phyloP scores from a whole-genome alignment of 257 asterid genomes.

The Plantago elongata region DNA sequence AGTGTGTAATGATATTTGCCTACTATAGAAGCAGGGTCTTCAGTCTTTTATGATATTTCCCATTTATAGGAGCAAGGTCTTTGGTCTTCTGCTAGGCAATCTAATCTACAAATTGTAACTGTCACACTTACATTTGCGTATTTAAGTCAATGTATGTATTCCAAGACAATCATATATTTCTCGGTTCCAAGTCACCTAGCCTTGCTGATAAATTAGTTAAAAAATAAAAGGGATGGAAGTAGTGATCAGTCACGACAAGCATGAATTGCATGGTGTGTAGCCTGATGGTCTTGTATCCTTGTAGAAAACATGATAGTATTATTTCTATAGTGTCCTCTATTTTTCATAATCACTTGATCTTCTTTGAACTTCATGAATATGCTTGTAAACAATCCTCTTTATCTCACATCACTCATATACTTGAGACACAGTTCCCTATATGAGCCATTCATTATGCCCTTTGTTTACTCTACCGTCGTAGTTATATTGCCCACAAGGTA shows the following conservation, averaged over 20 bases:
- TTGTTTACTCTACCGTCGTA: not conserved
- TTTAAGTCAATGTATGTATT: not conserved
- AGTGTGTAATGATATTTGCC: too few species aligned
- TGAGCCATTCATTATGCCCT: conserved; percentile 1
- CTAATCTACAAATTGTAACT: not conserved
- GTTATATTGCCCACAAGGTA: not conserved
- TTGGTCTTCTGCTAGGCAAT: too few species aligned
- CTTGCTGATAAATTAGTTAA: not conserved
- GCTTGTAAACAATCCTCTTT: not conserved
- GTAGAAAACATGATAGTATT: not conserved
- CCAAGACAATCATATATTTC: not conserved
- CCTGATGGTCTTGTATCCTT: not conserved
- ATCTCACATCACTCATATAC: too few species aligned
- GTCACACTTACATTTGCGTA: not conserved
- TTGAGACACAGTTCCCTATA: not conserved
- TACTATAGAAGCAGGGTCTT: too few species aligned
- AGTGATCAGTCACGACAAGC: not conserved
- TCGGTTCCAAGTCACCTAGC: not conserved
- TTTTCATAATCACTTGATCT: not conserved
- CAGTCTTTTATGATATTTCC: not conserved
- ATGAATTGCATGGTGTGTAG: not conserved
- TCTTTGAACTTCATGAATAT: too few species aligned
- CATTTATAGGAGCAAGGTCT: too few species aligned
- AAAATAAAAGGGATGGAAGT: not conserved
- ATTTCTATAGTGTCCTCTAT: not conserved